Evolutionary conservation across 139 green algal genomes (phyloP), one percentile per base, ranked within the genome.

Genomic region (Chlamydomonas sphaeroides): DNA sequence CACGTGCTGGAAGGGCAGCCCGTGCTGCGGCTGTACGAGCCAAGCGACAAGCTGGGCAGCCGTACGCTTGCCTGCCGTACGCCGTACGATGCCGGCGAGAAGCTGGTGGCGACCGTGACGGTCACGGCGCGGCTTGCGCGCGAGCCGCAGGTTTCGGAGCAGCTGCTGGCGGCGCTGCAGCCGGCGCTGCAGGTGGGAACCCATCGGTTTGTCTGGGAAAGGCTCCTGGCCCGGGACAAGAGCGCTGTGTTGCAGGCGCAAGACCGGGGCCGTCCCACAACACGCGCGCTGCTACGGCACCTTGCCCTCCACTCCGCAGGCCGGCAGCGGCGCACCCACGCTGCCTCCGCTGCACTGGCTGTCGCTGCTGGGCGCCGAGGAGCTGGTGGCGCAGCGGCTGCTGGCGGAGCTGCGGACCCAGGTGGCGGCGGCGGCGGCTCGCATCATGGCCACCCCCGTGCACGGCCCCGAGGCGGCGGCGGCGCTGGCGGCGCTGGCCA

Each of bases 111-210:
- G 18, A 38, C 3, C 17, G 32, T 72, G 62, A 61, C 62, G 15
- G 33, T 65, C 7, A 82, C 75, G 61, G 62, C 62, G 32, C 62
- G 75, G 23, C 75, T 82, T 42, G 42, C 45, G 45, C 61, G 75
- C 3, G 75, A 82, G 5, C 75, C 75, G 1, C 32, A 82, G 75
- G 75, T 82, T 39, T 82, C 75, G 59, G 75, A 82, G 45, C 75
- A 82, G 45, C 75, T 82, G 62, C 61, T 82, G 62, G 75, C 33
- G 42, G 75, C 75, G 62, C 61, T 82, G 35, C 75, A 82, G 61
- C 75, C 75, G 26, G 61, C 75, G 32, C 75, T 82, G 32, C 75
- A 82, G 75, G 75, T 82, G 33, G 4, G 56, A 15, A 25, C 11
- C 25, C 56, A 10, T 32, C 25, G 20, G 53, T 61, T 21, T 61